phyloP scores from a whole-genome alignment of 176 grass and related monocot species.

The Aegilops tauschii region DNA sequence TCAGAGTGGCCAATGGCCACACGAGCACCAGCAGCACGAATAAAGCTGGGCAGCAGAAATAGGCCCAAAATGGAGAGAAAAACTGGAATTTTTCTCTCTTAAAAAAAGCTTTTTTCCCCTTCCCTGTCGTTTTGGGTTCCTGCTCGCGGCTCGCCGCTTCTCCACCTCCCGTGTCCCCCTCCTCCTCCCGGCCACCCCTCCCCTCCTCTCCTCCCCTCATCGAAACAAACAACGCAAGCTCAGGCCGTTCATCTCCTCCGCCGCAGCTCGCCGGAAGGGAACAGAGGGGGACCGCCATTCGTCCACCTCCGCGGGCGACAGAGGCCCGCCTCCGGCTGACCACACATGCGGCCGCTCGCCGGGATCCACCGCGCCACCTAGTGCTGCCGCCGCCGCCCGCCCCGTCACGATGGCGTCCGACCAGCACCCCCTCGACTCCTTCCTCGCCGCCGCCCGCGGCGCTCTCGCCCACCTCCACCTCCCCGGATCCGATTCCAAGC shows the following conservation, averaged over 20 bases:
- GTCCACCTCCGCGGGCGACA: too few species aligned
- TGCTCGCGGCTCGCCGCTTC: slow-evolving; percentile 35
- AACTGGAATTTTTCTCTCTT: neutral
- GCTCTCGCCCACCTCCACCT: slow-evolving; percentile 34
- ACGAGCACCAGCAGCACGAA: neutral
- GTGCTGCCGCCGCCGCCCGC: neutral
- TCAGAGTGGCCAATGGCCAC: neutral
- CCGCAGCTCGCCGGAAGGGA: slow-evolving; percentile 10
- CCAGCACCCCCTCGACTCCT: slow-evolving; percentile 26
- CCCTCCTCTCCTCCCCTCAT: neutral
- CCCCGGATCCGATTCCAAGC: slow-evolving; percentile 31
- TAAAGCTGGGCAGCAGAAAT: neutral
- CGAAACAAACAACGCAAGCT: neutral
- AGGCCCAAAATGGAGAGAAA: neutral
- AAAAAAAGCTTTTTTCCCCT: neutral
- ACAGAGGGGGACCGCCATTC: neutral
- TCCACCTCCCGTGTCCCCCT: slow-evolving; percentile 33
- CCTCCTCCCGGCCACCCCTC: neutral
- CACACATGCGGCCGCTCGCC: slow-evolving; percentile 13
- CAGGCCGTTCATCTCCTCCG: neutral
- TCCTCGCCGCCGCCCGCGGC: slow-evolving; percentile 31
- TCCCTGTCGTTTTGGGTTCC: neutral
- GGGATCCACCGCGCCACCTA: neutral
- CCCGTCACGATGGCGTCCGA: slow-evolving; percentile 29
- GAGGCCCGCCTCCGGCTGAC: neutral